Evolutionary conservation across 2,329 filamentous ascomycete species (phyloP).

Genomic region (Aplosporella prunicola): DNA sequence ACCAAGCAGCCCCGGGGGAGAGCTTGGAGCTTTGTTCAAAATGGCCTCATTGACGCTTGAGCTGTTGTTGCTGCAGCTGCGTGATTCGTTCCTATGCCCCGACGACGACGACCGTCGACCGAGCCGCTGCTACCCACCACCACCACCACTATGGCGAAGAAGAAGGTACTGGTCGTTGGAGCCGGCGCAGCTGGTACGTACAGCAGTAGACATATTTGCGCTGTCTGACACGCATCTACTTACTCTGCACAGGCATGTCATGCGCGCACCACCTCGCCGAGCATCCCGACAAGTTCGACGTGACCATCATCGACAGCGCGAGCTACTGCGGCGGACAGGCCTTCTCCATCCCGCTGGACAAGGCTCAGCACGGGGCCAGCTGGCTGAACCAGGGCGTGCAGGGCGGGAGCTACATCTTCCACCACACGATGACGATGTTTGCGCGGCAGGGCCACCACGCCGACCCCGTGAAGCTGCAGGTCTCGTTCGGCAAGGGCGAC

Average conservation of each 20-base stretch:
- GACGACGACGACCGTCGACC: neutral
- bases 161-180: constrained; percentile 31
- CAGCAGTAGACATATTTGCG: constrained; percentile 3
- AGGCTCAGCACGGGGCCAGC: constrained; percentile 46
- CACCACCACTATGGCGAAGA: constrained; percentile 16
- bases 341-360: constrained; percentile 48
- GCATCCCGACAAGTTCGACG: constrained; percentile 54
- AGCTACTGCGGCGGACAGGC: constrained; percentile 53
- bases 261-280: constrained; percentile 58
- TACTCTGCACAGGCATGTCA: constrained; percentile 40
- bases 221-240: constrained; percentile 13
- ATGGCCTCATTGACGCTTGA: too few relatives aligned
- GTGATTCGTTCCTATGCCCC: too few relatives aligned
- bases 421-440: constrained; percentile 59
- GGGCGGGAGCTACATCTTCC: constrained; percentile 56
- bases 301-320: constrained; percentile 49
- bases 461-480: constrained; percentile 50
- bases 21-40: too few relatives aligned
- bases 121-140: constrained; percentile 8
- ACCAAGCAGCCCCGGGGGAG: too few relatives aligned
- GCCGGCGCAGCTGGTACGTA: constrained; percentile 31
- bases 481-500: constrained; percentile 55
- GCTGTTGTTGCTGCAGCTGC: too few relatives aligned
- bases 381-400: constrained; percentile 57
- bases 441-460: constrained; percentile 46